Conservation (phyloP, 371 early-diverging fungal genomes). For the Mucor velutinosus region DNA sequence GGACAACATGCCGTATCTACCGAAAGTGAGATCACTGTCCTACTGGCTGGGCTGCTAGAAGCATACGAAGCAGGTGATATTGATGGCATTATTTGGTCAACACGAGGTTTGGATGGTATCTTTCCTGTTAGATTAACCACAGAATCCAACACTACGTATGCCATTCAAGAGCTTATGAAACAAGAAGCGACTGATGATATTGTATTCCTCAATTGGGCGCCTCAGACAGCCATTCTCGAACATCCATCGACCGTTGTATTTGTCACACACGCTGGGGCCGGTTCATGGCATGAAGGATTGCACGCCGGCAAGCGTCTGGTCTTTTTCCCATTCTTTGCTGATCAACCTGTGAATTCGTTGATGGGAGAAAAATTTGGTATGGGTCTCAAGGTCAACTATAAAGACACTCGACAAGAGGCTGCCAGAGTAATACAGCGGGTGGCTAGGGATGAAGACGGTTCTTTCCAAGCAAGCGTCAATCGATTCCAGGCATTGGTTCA, state of each 20-base stretch:
- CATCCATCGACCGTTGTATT: conserved; percentile 37
- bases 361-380: background rate
- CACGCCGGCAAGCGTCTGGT: conserved; percentile 32
- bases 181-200: background rate
- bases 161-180: background rate
- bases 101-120: background rate
- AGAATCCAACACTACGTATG: conserved; percentile 4
- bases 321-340: conserved; percentile 44
- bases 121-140: conserved; percentile 19
- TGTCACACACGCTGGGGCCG: conserved; percentile 41
- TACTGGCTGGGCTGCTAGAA: conserved; percentile 26
- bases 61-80: conserved; percentile 16
- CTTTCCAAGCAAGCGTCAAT: conserved; percentile 10
- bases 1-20: conserved; percentile 29
- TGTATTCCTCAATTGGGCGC: conserved; percentile 27
- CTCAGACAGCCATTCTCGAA: conserved; percentile 39
- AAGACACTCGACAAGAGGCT: background rate
- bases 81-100: conserved; percentile 39
- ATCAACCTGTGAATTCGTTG: conserved; percentile 30
- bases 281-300: conserved; percentile 36
- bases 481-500: conserved; percentile 19
- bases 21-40: conserved; percentile 5
- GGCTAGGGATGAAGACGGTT: background rate
- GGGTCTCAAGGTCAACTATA: background rate
- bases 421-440: background rate